Conservation (phyloP, 78 protist species). For the Capsaspora owczarzaki region DNA sequence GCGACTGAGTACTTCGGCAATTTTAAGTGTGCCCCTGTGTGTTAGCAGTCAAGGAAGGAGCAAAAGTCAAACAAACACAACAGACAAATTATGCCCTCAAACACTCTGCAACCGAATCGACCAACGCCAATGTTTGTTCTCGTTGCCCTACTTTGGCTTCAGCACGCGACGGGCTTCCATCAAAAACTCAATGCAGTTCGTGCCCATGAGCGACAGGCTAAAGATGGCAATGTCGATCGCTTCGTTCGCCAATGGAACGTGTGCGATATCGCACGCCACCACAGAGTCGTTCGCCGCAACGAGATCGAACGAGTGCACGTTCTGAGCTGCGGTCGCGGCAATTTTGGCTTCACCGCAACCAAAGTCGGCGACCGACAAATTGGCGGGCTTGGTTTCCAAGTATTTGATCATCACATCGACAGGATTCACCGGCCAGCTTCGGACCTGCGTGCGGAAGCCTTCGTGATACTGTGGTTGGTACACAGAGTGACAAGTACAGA, state of each 20-base stretch:
- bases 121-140: background rate
- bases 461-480: slow-evolving; percentile 39
- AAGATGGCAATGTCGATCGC: slow-evolving; percentile 61
- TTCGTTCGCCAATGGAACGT: slow-evolving; percentile 30
- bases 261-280: slow-evolving; percentile 63
- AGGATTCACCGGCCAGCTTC: slow-evolving; percentile 70
- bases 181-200: slow-evolving; percentile 59
- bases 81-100: no score
- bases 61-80: no score
- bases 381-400: background rate
- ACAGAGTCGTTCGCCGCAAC: slow-evolving; percentile 62
- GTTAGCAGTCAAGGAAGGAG: no score
- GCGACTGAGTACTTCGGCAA: no score
- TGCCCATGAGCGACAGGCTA: slow-evolving; percentile 75
- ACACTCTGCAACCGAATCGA: no score
- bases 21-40: no score
- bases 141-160: slow-evolving; percentile 5
- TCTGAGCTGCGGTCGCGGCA: slow-evolving; percentile 13
- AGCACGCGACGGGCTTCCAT: slow-evolving; percentile 64
- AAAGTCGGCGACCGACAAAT: slow-evolving; percentile 59
- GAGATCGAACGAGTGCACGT: slow-evolving; percentile 76
- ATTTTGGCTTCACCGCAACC: slow-evolving; percentile 87
- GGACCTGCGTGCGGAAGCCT: slow-evolving; percentile 59
- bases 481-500: background rate
- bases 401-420: slow-evolving; percentile 47